Conservation (phyloP, 768 basidiomycete genomes). For the Phanerodontia chrysosporium region DNA sequence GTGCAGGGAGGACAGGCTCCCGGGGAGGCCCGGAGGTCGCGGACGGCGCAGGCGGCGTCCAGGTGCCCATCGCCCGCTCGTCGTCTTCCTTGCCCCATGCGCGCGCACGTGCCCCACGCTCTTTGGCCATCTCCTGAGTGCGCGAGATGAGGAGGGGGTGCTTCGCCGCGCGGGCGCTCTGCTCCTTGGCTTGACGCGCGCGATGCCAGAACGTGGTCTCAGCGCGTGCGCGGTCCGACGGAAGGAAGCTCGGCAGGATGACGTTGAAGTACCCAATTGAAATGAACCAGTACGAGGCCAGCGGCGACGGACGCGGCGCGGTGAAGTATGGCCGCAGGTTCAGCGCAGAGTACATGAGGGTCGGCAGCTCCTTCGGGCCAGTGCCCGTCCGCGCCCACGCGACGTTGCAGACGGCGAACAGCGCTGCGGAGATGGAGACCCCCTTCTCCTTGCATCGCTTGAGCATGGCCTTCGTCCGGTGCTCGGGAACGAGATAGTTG, state of each 20-base stretch:
- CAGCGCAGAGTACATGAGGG: slow-evolving; percentile 84
- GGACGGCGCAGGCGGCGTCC: slow-evolving; percentile 27
- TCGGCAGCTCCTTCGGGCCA: slow-evolving; percentile 45
- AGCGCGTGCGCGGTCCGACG: slow-evolving; percentile 32
- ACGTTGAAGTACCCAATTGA: slow-evolving; percentile 83
- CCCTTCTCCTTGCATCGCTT: slow-evolving; percentile 66
- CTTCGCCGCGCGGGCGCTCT: slow-evolving; percentile 64
- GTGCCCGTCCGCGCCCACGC: slow-evolving; percentile 60
- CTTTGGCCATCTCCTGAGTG: slow-evolving; percentile 58
- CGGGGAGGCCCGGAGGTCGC: slow-evolving; percentile 16
- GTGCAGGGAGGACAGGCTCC: slow-evolving; percentile 20
- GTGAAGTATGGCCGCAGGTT: slow-evolving; percentile 66
- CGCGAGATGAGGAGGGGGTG: slow-evolving; percentile 58
- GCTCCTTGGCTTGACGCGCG: slow-evolving; percentile 61
- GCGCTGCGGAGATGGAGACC: slow-evolving; percentile 69
- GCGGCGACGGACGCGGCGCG: slow-evolving; percentile 31
- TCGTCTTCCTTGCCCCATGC: slow-evolving; percentile 77
- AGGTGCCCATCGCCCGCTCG: slow-evolving; percentile 44
- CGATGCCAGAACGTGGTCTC: slow-evolving; percentile 68
- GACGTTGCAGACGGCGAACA: slow-evolving; percentile 73
- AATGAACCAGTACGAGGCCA: slow-evolving; percentile 76
- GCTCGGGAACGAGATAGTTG: slow-evolving; percentile 55
- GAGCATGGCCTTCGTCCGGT: slow-evolving; percentile 58
- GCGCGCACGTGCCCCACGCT: slow-evolving; percentile 57
- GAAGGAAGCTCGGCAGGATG: slow-evolving; percentile 69